Conservation (phyloP, 176 grass and related monocot species). For the Oryza brachyantha region DNA sequence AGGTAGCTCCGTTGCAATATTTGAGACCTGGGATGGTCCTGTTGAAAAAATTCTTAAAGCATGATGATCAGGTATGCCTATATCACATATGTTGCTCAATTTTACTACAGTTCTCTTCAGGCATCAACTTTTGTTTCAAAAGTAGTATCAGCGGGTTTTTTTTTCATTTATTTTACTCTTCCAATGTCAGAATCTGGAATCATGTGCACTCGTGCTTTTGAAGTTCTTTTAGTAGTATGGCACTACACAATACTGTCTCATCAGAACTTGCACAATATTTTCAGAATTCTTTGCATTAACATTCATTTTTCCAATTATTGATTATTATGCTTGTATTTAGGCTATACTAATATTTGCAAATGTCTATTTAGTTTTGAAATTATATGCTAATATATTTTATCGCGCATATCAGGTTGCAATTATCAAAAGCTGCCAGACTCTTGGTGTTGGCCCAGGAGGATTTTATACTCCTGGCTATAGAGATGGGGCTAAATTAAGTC, state of each 20-base stretch:
- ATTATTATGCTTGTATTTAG: background rate
- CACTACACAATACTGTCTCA: background rate
- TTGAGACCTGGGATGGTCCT: slow-evolving; percentile 58
- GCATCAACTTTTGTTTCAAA: background rate
- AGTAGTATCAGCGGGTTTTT: background rate
- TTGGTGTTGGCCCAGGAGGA: slow-evolving; percentile 46
- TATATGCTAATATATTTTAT: background rate
- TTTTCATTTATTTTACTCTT: background rate
- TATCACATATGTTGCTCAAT: background rate
- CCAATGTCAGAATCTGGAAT: background rate
- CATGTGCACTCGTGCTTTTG: background rate
- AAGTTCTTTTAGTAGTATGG: background rate
- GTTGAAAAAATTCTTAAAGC: slow-evolving; percentile 44
- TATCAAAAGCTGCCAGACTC: slow-evolving; percentile 39
- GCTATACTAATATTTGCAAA: background rate
- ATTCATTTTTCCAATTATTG: background rate
- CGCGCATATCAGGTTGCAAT: slow-evolving; percentile 46
- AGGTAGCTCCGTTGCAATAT: background rate
- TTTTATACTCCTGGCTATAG: slow-evolving; percentile 61
- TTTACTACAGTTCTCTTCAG: background rate
- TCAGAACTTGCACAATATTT: too few species aligned
- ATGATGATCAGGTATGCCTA: slow-evolving; percentile 37
- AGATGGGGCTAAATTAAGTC: slow-evolving; percentile 39
- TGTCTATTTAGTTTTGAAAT: background rate
- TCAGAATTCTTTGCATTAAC: background rate